phyloP scores from a whole-genome alignment of 225 moss, liverwort and hornwort genomes.

The Bryum argenteum region DNA sequence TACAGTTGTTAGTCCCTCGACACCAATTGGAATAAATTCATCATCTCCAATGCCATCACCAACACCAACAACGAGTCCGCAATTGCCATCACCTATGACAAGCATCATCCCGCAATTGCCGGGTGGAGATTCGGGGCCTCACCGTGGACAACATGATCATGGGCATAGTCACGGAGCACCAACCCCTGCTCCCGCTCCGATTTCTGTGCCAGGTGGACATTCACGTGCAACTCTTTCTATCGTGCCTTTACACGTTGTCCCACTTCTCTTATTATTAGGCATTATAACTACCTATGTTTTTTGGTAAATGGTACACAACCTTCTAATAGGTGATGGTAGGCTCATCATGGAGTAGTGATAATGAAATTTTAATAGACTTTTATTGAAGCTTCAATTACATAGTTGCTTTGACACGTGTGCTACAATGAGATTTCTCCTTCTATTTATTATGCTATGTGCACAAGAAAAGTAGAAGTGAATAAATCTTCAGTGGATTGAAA shows the following conservation, averaged over 20 bases:
- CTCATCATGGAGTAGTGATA: too few species aligned
- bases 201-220: background rate
- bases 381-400: background rate
- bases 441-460: background rate
- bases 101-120: conserved; percentile 30
- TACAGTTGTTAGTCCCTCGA: background rate
- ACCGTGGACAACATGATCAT: background rate
- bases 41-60: background rate
- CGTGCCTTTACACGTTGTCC: background rate
- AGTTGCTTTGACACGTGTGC: background rate
- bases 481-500: background rate
- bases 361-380: background rate
- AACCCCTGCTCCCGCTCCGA: background rate
- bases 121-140: background rate
- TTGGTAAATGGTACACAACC: background rate
- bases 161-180: conserved; percentile 20
- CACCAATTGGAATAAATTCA: background rate
- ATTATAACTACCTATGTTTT: too few species aligned
- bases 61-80: background rate
- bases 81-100: conserved; percentile 32
- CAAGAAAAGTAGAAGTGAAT: background rate
- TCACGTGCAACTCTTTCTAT: background rate
- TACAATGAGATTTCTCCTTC: background rate
- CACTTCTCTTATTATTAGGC: too few species aligned
- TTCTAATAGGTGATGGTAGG: background rate